phyloP scores from a whole-genome alignment of 2,329 filamentous ascomycete species.

The Fusarium vanettenii region DNA sequence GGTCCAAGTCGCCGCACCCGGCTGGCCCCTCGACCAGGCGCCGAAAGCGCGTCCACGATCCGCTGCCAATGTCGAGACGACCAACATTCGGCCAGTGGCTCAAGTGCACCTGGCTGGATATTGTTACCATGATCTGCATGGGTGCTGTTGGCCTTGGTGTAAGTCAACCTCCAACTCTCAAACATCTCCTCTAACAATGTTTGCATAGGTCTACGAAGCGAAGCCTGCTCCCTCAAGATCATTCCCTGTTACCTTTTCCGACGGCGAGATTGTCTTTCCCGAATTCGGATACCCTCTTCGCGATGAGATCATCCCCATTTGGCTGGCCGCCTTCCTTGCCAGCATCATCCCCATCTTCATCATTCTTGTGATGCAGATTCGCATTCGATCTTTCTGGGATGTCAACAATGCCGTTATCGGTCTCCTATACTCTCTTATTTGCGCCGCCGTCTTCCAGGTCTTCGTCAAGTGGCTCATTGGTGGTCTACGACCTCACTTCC shows the following conservation, averaged over 20 bases:
- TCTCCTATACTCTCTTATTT: constrained; percentile 76
- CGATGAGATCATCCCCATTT: constrained; percentile 78
- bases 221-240: constrained; percentile 75
- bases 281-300: constrained; percentile 78
- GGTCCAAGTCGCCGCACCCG: constrained; percentile 28
- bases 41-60: constrained; percentile 25
- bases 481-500: constrained; percentile 72
- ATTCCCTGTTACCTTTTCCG: constrained; percentile 74
- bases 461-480: constrained; percentile 75
- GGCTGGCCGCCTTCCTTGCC: constrained; percentile 74
- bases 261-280: constrained; percentile 77
- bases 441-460: constrained; percentile 77
- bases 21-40: constrained; percentile 11
- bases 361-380: constrained; percentile 74
- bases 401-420: constrained; percentile 78
- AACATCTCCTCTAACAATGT: neutral
- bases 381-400: constrained; percentile 76
- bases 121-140: constrained; percentile 74
- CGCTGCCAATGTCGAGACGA: constrained; percentile 56
- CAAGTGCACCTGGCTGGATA: constrained; percentile 74
- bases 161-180: constrained; percentile 41
- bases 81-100: constrained; percentile 78
- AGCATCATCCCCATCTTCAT: constrained; percentile 73
- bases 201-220: constrained; percentile 68
- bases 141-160: constrained; percentile 76